These are phyloP conservation scores for Aspergillus sclerotialis DNA, from an alignment of 2,329 filamentous ascomycete species.

Conservation along the genomic window DNA sequence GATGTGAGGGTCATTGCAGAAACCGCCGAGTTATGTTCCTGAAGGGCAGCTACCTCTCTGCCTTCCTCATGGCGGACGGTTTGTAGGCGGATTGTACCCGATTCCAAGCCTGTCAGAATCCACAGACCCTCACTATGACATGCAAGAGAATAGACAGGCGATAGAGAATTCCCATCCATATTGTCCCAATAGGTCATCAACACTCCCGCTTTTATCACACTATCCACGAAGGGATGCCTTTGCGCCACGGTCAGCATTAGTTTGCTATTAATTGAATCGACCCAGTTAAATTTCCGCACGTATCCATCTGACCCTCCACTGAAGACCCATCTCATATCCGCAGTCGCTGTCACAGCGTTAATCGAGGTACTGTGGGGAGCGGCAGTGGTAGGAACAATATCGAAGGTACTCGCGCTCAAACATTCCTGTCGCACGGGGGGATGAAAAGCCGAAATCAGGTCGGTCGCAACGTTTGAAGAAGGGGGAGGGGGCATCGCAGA, in stretches of 20 bases:
- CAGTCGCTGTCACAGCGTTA: conserved; percentile 85
- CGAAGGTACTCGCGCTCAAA: conserved; percentile 74
- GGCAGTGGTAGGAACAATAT: conserved; percentile 94
- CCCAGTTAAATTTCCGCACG: conserved; percentile 93
- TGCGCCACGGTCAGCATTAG: conserved; percentile 90
- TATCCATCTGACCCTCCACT: conserved; percentile 92
- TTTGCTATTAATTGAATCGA: conserved; percentile 91
- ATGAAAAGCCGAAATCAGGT: conserved; percentile 40
- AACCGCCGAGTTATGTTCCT: conserved; percentile 83
- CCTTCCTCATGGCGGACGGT: conserved; percentile 92
- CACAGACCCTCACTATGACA: conserved; percentile 85
- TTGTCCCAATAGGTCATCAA: conserved; percentile 98
- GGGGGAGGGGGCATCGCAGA: conserved; percentile 43
- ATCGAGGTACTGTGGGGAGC: conserved; percentile 93
- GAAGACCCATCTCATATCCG: conserved; percentile 91
- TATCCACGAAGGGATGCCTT: conserved; percentile 93
- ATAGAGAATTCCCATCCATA: conserved; percentile 68
- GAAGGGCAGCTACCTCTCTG: conserved; percentile 73
- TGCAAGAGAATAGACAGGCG: conserved; percentile 89
- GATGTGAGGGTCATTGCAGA: conserved; percentile 75
- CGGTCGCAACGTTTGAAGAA: conserved; percentile 25
- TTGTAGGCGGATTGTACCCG: conserved; percentile 86
- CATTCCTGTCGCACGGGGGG: conserved; percentile 68
- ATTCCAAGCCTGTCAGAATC: conserved; percentile 85
- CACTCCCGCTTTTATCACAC: conserved; percentile 89